These are phyloP conservation scores for Calendula officinalis DNA, from an alignment of 129 eudicot genomes.

Conservation along the genomic window DNA sequence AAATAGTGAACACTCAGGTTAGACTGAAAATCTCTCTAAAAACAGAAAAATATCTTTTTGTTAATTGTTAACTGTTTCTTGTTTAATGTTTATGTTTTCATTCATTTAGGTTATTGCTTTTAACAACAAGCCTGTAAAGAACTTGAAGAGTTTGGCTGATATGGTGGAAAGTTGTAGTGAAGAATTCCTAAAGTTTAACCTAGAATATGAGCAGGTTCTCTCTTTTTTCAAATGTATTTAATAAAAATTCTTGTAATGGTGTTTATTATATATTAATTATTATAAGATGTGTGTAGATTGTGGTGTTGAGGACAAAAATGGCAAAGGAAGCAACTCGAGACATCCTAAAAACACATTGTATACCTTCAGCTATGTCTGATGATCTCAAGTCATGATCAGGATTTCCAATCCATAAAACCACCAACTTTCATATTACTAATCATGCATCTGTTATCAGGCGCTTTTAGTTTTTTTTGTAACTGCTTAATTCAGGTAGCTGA, in stretches of 20 bases:
- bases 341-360: slow-evolving; percentile 50
- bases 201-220: slow-evolving; percentile 56
- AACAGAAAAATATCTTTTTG: slow-evolving; percentile 1
- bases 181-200: slow-evolving; percentile 48
- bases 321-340: slow-evolving; percentile 48
- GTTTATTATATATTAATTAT: not conserved
- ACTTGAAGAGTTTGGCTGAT: slow-evolving; percentile 49
- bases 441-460: not conserved
- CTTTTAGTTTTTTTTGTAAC: slow-evolving; percentile 5
- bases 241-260: not conserved
- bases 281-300: slow-evolving; percentile 38
- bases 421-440: not conserved
- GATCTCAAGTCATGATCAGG: slow-evolving; percentile 42
- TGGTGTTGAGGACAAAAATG: slow-evolving; percentile 44
- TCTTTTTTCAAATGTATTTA: too few species aligned
- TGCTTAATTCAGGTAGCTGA: slow-evolving; percentile 9
- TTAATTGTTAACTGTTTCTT: not conserved
- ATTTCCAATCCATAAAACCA: not conserved
- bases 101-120: slow-evolving; percentile 44
- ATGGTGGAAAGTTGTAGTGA: slow-evolving; percentile 59
- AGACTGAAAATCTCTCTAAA: not conserved
- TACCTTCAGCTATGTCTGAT: slow-evolving; percentile 63
- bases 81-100: not conserved
- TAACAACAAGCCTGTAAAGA: slow-evolving; percentile 57
- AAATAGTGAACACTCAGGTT: slow-evolving; percentile 65